Conservation (phyloP, 768 basidiomycete species). For the Termitomyces sp. region DNA sequence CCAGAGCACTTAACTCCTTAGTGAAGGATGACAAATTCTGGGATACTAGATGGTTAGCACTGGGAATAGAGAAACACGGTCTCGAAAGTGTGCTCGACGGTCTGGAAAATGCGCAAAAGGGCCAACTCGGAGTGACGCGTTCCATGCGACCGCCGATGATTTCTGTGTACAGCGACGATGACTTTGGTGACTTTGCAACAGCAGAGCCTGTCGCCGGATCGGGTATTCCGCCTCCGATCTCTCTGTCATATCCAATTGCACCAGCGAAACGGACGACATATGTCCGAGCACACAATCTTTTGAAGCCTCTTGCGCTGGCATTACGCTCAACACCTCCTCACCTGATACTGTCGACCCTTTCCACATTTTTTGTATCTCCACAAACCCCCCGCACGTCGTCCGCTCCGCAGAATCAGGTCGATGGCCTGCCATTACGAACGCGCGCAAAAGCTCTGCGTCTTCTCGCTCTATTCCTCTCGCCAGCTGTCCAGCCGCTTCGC, state of each 20-base stretch:
- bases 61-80: conserved; percentile 38
- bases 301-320: conserved; percentile 54
- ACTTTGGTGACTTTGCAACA: conserved; percentile 16
- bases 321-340: conserved; percentile 58
- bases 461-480: conserved; percentile 72
- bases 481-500: conserved; percentile 62
- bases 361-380: conserved; percentile 27
- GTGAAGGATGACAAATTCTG: conserved; percentile 73
- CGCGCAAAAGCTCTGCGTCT: conserved; percentile 70
- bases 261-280: conserved; percentile 40
- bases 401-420: conserved; percentile 1
- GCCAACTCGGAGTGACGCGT: conserved; percentile 57
- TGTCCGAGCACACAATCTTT: conserved; percentile 57
- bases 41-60: conserved; percentile 64
- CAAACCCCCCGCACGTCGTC: conserved; percentile 2
- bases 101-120: conserved; percentile 63
- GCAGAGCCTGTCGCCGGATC: conserved; percentile 6
- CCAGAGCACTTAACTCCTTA: conserved; percentile 57
- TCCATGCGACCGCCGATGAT: conserved; percentile 4
- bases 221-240: conserved; percentile 16
- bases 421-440: conserved; percentile 34
- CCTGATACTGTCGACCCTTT: conserved; percentile 57
- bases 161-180: conserved; percentile 12
- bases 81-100: conserved; percentile 47
- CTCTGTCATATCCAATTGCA: conserved; percentile 13